Conservation (phyloP, 805 yeast genomes). For the Metahyphopichia silvanorum region DNA sequence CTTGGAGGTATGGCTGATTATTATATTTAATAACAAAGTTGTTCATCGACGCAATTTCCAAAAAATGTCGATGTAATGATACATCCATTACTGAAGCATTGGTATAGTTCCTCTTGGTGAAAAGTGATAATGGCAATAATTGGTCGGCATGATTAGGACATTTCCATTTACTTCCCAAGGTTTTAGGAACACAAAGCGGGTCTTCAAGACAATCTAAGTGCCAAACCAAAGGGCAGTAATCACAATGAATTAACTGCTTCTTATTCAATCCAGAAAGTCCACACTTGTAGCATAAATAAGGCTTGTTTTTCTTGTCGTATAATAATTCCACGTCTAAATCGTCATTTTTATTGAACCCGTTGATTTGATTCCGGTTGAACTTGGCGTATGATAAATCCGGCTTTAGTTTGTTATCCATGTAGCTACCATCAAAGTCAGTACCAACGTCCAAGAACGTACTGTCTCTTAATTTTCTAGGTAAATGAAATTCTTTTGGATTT, state of each 20-base stretch:
- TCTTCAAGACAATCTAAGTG: conserved; percentile 84
- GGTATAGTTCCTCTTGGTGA: conserved; percentile 43
- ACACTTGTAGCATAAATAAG: conserved; percentile 74
- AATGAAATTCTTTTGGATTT: conserved; percentile 36
- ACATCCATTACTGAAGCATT: conserved; percentile 56
- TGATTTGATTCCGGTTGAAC: conserved; percentile 29
- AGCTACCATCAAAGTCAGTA: conserved; percentile 69
- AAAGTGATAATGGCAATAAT: conserved; percentile 37
- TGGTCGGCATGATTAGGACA: conserved; percentile 82
- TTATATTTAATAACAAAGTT: conserved; percentile 29
- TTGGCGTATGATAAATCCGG: conserved; percentile 46
- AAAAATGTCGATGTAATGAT: conserved; percentile 31
- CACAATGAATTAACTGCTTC: conserved; percentile 67
- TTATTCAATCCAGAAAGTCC: conserved; percentile 62
- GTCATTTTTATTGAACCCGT: conserved; percentile 40
- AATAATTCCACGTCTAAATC: conserved; percentile 61
- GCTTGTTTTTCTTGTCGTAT: conserved; percentile 64
- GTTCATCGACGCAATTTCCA: conserved; percentile 24
- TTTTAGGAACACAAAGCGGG: conserved; percentile 70
- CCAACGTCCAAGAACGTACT: conserved; percentile 64
- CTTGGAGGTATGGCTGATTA: conserved; percentile 31
- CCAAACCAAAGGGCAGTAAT: conserved; percentile 79
- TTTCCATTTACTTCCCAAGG: conserved; percentile 79
- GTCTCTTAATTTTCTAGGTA: conserved; percentile 70
- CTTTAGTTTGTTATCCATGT: conserved; percentile 47